Evolutionary conservation across 2,329 filamentous ascomycete genomes (phyloP).

Genomic region (Elsinoe arachidis): DNA sequence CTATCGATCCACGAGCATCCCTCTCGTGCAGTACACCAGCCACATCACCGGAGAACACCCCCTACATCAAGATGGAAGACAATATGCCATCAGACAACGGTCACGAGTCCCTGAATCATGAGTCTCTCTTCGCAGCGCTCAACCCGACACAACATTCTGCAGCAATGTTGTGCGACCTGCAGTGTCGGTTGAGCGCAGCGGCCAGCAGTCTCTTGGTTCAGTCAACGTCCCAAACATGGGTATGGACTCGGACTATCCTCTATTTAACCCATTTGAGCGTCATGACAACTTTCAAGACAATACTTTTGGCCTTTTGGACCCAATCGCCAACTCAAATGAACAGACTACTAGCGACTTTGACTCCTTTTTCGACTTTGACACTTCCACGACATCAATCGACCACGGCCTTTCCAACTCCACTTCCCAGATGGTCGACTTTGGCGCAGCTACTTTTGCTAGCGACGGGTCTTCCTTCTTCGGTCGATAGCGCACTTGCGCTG

Average conservation of each 20-base stretch:
- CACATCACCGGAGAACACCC: slow-evolving; percentile 19
- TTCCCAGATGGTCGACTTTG: slow-evolving; percentile 17
- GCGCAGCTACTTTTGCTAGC: slow-evolving; percentile 17
- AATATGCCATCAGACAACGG: slow-evolving; percentile 4
- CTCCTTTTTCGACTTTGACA: slow-evolving; percentile 15
- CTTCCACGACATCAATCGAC: slow-evolving; percentile 13
- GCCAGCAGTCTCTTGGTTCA: slow-evolving; percentile 17
- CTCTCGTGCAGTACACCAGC: slow-evolving; percentile 14
- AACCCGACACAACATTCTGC: slow-evolving; percentile 99
- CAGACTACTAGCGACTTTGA: slow-evolving; percentile 13
- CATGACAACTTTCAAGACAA: slow-evolving; percentile 26
- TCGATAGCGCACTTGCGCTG: slow-evolving; percentile 19
- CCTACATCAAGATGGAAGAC: slow-evolving; percentile 19
- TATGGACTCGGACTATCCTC: slow-evolving; percentile 20
- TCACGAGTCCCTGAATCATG: slow-evolving; percentile 24
- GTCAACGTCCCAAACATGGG: slow-evolving; percentile 14
- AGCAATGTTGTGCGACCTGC: slow-evolving; percentile 99
- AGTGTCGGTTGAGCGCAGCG: slow-evolving; percentile 72
- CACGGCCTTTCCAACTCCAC: slow-evolving; percentile 13
- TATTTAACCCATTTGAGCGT: slow-evolving; percentile 25
- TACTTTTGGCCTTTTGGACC: slow-evolving; percentile 27
- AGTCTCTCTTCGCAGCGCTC: slow-evolving; percentile 50
- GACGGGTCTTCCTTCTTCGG: slow-evolving; percentile 16
- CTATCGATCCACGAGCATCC: slow-evolving; percentile 18
- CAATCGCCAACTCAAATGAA: slow-evolving; percentile 29